Conservation (phyloP, 768 basidiomycete genomes). For the Chalciporus sphaerocephalus region DNA sequence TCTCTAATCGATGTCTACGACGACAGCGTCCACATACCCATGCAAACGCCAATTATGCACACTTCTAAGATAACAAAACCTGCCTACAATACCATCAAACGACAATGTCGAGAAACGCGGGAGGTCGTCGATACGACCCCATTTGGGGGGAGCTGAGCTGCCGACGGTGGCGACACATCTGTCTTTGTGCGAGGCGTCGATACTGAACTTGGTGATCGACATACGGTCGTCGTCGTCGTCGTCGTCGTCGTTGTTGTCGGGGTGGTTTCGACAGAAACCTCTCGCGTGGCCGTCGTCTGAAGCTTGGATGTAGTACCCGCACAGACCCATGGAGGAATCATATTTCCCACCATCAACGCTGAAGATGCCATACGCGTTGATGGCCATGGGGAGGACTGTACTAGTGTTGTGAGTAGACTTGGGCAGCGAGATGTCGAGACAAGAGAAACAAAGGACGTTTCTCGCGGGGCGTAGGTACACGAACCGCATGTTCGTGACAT, state of each 20-base stretch:
- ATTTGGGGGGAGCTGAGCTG: not conserved
- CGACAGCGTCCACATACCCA: not conserved
- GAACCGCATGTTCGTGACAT: not conserved
- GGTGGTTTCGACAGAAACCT: not conserved
- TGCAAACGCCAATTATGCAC: not conserved
- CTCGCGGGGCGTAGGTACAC: not conserved
- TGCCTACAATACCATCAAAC: conserved; percentile 2
- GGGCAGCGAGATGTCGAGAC: conserved; percentile 1
- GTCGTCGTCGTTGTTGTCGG: not conserved
- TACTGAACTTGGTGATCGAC: conserved; percentile 6
- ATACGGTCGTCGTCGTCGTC: not conserved
- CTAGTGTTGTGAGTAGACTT: not conserved
- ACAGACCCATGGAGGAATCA: not conserved
- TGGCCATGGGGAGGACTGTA: not conserved
- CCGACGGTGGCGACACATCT: conserved; percentile 2
- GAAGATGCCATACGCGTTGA: not conserved
- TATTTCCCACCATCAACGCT: not conserved
- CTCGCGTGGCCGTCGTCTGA: conserved; percentile 8
- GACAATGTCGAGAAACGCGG: not conserved
- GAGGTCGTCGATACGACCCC: not conserved
- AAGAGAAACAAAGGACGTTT: not conserved
- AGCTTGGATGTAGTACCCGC: not conserved
- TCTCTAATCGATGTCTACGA: not conserved
- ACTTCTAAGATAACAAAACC: conserved; percentile 1
- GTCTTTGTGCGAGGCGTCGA: conserved; percentile 3